Conservation (phyloP, 2,329 filamentous ascomycete species). For the Fusarium musae region DNA sequence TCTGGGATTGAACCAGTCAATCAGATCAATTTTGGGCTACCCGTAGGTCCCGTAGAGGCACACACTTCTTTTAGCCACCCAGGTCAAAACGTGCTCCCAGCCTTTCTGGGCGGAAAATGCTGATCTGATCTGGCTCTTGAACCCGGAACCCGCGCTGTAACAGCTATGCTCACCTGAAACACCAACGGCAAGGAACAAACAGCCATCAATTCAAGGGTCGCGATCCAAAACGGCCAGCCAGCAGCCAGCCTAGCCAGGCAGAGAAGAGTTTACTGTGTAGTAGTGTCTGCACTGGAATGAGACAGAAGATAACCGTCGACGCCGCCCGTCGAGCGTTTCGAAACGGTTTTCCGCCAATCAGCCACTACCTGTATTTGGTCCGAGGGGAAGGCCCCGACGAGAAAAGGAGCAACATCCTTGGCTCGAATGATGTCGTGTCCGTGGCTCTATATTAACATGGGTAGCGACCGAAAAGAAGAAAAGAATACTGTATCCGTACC, state of each 20-base stretch:
- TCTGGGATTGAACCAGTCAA: constrained; percentile 11
- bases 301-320: constrained; percentile 14
- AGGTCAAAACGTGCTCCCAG: constrained; percentile 6
- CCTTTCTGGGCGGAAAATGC: not conserved
- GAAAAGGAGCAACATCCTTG: constrained; percentile 25
- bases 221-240: not conserved
- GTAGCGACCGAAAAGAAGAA: constrained; percentile 1
- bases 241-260: not conserved
- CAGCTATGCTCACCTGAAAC: constrained; percentile 37
- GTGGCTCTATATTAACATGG: constrained; percentile 14
- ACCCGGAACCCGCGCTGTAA: constrained; percentile 29
- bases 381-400: constrained; percentile 6
- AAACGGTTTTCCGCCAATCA: constrained; percentile 45
- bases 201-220: not conserved
- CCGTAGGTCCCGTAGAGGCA: not conserved
- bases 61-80: not conserved
- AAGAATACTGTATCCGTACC: not conserved
- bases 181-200: constrained; percentile 15
- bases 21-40: constrained; percentile 11
- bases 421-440: constrained; percentile 37
- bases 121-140: constrained; percentile 19
- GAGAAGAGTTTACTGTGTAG: not conserved
- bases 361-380: constrained; percentile 2
- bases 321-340: constrained; percentile 41
- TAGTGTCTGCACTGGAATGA: not conserved